phyloP scores from a whole-genome alignment of 2,329 filamentous ascomycete genomes.

The Ophiosphaerella narmari region DNA sequence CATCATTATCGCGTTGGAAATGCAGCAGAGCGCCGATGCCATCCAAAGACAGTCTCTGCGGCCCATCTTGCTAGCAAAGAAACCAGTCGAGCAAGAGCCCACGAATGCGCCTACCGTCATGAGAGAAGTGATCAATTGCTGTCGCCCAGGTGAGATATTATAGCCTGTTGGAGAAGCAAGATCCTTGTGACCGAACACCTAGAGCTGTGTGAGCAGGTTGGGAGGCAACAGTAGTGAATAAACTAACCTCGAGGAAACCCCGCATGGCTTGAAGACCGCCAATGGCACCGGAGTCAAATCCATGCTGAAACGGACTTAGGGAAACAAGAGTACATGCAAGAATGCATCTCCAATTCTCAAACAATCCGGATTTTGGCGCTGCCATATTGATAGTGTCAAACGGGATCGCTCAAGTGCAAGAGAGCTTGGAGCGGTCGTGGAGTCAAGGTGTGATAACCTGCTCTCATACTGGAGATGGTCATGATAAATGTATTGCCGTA shows the following conservation, averaged over 20 bases:
- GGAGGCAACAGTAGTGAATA: background rate
- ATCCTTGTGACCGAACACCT: constrained; percentile 39
- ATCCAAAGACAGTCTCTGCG: constrained; percentile 52
- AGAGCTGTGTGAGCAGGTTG: background rate
- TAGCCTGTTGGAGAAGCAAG: constrained; percentile 46
- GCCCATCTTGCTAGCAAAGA: constrained; percentile 44
- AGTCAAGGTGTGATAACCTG: too few species aligned
- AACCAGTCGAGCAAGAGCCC: constrained; percentile 47
- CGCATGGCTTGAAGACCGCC: constrained; percentile 58
- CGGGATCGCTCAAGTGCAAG: background rate
- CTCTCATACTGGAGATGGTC: too few species aligned
- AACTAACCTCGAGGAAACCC: constrained; percentile 53
- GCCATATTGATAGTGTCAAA: constrained; percentile 19
- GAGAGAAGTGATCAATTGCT: constrained; percentile 52
- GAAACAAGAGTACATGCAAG: constrained; percentile 55
- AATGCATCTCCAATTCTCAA: constrained; percentile 54
- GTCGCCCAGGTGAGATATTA: constrained; percentile 49
- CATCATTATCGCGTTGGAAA: constrained; percentile 60
- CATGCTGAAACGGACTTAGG: constrained; percentile 59
- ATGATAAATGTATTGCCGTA: too few species aligned
- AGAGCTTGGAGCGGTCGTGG: background rate
- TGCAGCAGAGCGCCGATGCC: constrained; percentile 55
- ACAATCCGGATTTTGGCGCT: constrained; percentile 33
- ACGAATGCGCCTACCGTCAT: constrained; percentile 54
- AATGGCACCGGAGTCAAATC: constrained; percentile 58